phyloP scores from a whole-genome alignment of 2,329 filamentous ascomycete species.

The Fusarium staphyleae region DNA sequence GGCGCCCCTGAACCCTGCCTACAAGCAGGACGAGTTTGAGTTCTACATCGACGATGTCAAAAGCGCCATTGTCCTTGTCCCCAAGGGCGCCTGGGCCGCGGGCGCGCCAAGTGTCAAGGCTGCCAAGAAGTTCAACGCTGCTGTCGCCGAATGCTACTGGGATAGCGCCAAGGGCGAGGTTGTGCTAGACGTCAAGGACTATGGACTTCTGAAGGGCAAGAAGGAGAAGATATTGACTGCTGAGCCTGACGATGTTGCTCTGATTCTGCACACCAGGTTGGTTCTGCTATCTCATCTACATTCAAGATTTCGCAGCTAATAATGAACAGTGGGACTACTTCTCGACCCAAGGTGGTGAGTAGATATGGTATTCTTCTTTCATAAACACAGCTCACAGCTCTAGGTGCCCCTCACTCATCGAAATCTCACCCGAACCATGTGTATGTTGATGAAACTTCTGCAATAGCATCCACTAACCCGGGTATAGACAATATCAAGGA shows the following conservation, averaged over 20 bases:
- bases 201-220: slow-evolving; percentile 66
- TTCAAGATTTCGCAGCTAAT: slow-evolving; percentile 34
- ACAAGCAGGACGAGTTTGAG: slow-evolving; percentile 90
- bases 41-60: slow-evolving; percentile 91
- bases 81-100: slow-evolving; percentile 70
- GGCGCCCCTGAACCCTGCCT: slow-evolving; percentile 85
- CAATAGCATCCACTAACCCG: slow-evolving; percentile 1
- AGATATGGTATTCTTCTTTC: neutral
- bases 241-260: slow-evolving; percentile 78
- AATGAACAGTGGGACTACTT: slow-evolving; percentile 72
- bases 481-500: slow-evolving; percentile 72
- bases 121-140: slow-evolving; percentile 78
- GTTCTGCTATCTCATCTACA: slow-evolving; percentile 9
- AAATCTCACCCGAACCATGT: slow-evolving; percentile 83
- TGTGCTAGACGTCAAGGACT: slow-evolving; percentile 78
- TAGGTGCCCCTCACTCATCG: slow-evolving; percentile 79
- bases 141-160: slow-evolving; percentile 89
- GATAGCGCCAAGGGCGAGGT: slow-evolving; percentile 70
- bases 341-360: slow-evolving; percentile 80
- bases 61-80: slow-evolving; percentile 79
- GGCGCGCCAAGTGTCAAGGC: slow-evolving; percentile 77
- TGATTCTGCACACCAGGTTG: slow-evolving; percentile 79
- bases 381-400: slow-evolving; percentile 12
- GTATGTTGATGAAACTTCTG: slow-evolving; percentile 49
- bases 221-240: slow-evolving; percentile 54